These are phyloP conservation scores for Diplotaxis tenuifolia DNA, from an alignment of 345 rosid genomes.

Conservation along the genomic window DNA sequence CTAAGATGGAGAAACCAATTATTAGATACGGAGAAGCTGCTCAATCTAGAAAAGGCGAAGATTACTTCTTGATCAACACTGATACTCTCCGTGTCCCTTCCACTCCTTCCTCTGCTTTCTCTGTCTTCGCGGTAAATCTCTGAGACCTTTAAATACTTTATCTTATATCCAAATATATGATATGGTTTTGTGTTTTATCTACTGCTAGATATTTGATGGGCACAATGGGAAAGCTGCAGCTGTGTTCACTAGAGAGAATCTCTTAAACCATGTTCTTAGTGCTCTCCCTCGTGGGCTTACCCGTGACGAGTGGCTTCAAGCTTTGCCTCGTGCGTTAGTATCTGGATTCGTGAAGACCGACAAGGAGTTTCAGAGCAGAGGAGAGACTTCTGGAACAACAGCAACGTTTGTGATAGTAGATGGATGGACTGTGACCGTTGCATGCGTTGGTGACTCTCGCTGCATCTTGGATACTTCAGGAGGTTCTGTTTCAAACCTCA, in stretches of 20 bases:
- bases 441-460: constrained; percentile 92
- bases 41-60: constrained; percentile 90
- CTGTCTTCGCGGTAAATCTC: constrained; percentile 69
- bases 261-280: constrained; percentile 61
- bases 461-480: constrained; percentile 80
- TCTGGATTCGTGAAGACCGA: constrained; percentile 95
- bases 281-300: constrained; percentile 75
- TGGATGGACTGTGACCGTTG: constrained; percentile 92
- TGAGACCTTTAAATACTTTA: neutral
- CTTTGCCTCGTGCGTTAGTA: constrained; percentile 82
- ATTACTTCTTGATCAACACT: constrained; percentile 65
- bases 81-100: constrained; percentile 69
- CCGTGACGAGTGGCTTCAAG: constrained; percentile 84
- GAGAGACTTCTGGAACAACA: constrained; percentile 93
- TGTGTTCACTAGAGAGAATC: constrained; percentile 67
- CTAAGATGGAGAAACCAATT: constrained; percentile 81
- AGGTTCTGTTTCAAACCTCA: constrained; percentile 64
- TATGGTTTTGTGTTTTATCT: constrained; percentile 21
- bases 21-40: constrained; percentile 67
- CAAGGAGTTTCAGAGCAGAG: constrained; percentile 90
- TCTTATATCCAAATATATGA: neutral
- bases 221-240: constrained; percentile 96
- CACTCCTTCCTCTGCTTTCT: constrained; percentile 59
- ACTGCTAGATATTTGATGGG: constrained; percentile 78
- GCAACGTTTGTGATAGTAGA: constrained; percentile 88